These are phyloP conservation scores for Anthostomella pinea DNA, from an alignment of 2,329 filamentous ascomycete species.

Conservation along the genomic window DNA sequence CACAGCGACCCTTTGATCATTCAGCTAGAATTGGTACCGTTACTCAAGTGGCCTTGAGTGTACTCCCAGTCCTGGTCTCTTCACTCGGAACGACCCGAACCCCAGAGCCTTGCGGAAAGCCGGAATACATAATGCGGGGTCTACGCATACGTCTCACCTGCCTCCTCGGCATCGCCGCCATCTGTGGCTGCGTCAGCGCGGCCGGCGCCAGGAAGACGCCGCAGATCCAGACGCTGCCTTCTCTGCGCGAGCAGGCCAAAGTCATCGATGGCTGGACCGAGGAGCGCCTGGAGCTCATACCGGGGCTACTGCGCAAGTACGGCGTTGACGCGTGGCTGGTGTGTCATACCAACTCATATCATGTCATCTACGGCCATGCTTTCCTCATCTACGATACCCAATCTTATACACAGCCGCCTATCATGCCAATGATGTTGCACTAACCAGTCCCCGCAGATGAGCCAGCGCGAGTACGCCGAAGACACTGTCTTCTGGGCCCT, in stretches of 20 bases:
- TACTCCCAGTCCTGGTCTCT: too few species aligned
- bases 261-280: conserved; percentile 44
- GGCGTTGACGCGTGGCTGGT: conserved; percentile 49
- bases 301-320: conserved; percentile 41
- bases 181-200: conserved; percentile 2
- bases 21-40: too few species aligned
- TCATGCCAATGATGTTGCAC: background rate
- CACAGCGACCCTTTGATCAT: too few species aligned
- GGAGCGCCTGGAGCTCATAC: conserved; percentile 40
- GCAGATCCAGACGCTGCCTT: conserved; percentile 38
- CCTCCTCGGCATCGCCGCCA: conserved; percentile 2
- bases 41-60: too few species aligned
- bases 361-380: background rate
- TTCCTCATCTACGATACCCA: background rate
- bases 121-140: conserved; percentile 16
- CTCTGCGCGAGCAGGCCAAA: conserved; percentile 42
- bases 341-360: conserved; percentile 16
- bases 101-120: too few species aligned
- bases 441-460: conserved; percentile 44
- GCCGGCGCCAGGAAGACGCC: conserved; percentile 19
- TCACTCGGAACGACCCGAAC: too few species aligned
- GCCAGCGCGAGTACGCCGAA: conserved; percentile 50
- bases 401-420: background rate
- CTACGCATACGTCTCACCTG: too few species aligned
- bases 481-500: conserved; percentile 52